Conservation (phyloP, 805 yeast genomes). For the Candida piceae region DNA sequence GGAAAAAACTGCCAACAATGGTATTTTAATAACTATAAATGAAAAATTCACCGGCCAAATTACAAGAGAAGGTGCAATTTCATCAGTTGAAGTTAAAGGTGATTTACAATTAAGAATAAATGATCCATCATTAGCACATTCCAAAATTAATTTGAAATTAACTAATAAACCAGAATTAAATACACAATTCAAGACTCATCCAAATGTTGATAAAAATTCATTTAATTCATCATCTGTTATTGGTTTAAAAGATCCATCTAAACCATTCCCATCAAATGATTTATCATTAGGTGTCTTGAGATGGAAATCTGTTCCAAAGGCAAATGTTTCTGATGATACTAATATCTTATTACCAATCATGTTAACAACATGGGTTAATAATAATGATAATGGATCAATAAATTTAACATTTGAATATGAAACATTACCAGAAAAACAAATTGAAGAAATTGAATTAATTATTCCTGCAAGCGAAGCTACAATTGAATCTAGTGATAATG, state of each 20-base stretch:
- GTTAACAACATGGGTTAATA: conserved; percentile 80
- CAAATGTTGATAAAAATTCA: conserved; percentile 79
- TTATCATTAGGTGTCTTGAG: conserved; percentile 87
- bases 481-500: conserved; percentile 47
- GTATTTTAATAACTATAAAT: conserved; percentile 70
- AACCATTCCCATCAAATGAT: conserved; percentile 88
- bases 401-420: conserved; percentile 90
- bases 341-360: conserved; percentile 57
- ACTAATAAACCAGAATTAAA: conserved; percentile 39
- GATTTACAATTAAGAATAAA: conserved; percentile 84
- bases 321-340: conserved; percentile 47
- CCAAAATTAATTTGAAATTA: conserved; percentile 55
- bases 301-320: conserved; percentile 74
- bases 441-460: conserved; percentile 49
- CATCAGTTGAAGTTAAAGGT: conserved; percentile 78
- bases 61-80: conserved; percentile 74
- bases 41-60: conserved; percentile 77
- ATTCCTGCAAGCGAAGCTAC: conserved; percentile 63
- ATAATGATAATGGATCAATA: conserved; percentile 51
- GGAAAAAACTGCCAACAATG: conserved; percentile 51
- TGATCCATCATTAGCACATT: conserved; percentile 62
- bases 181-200: conserved; percentile 87
- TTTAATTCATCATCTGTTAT: conserved; percentile 56
- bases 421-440: conserved; percentile 44
- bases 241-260: conserved; percentile 69